Evolutionary conservation across 2,329 filamentous ascomycete species (phyloP).

Genomic region (Hymenoscyphus albidus): DNA sequence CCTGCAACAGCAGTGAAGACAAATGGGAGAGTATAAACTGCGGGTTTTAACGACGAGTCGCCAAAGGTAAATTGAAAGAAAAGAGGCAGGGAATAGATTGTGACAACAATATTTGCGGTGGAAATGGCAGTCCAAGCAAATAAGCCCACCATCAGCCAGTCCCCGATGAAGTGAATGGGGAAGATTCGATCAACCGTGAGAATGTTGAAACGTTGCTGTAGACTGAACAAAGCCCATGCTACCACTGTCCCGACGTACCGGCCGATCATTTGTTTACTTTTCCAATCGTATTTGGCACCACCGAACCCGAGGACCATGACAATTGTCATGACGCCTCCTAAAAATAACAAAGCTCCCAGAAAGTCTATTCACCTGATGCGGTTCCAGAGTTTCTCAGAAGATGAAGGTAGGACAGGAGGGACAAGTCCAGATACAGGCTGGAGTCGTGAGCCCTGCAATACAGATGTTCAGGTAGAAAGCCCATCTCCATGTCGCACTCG

Average conservation of each 20-base stretch:
- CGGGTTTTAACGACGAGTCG: constrained; percentile 44
- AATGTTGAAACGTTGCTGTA: constrained; percentile 28
- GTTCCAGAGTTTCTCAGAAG: not conserved
- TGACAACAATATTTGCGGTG: constrained; percentile 25
- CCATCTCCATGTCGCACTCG: constrained; percentile 44
- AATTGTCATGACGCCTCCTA: not conserved
- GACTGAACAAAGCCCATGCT: constrained; percentile 23
- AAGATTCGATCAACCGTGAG: constrained; percentile 29
- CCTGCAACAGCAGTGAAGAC: constrained; percentile 36
- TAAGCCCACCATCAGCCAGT: constrained; percentile 30
- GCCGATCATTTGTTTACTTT: constrained; percentile 28
- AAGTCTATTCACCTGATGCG: not conserved
- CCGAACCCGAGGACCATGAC: constrained; percentile 35
- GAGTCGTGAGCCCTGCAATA: constrained; percentile 39
- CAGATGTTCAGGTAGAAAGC: constrained; percentile 55
- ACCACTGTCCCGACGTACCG: constrained; percentile 44
- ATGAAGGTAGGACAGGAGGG: not conserved
- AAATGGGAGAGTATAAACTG: constrained; percentile 38
- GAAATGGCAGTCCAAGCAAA: constrained; percentile 36
- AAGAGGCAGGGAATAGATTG: constrained; percentile 42
- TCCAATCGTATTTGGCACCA: constrained; percentile 33
- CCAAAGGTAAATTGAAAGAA: constrained; percentile 49
- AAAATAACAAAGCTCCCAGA: not conserved
- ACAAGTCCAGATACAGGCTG: constrained; percentile 37
- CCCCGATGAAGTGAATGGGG: not conserved